These are phyloP conservation scores for Wakefieldia striispora DNA, from an alignment of 768 basidiomycete genomes.

Conservation along the genomic window DNA sequence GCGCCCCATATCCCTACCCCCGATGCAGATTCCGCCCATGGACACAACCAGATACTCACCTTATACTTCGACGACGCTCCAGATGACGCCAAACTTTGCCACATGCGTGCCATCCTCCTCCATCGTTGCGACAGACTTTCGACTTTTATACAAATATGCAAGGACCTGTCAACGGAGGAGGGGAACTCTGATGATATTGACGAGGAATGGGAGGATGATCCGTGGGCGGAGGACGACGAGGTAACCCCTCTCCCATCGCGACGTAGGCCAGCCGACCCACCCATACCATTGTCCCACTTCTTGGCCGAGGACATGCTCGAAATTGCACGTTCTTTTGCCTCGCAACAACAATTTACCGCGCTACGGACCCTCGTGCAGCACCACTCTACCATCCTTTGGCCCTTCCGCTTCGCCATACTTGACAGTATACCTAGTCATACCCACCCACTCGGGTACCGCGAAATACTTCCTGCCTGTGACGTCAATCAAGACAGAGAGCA, in stretches of 20 bases:
- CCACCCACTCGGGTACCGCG: slow-evolving; percentile 58
- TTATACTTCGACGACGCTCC: slow-evolving; percentile 57
- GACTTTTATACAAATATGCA: slow-evolving; percentile 66
- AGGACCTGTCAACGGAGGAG: slow-evolving; percentile 33
- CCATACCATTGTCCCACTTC: slow-evolving; percentile 62
- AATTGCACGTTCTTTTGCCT: slow-evolving; percentile 65
- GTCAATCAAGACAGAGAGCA: slow-evolving; percentile 44
- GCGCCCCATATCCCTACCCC: slow-evolving; percentile 26
- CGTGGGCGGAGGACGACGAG: slow-evolving; percentile 59
- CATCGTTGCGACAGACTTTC: slow-evolving; percentile 66
- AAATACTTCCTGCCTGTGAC: slow-evolving; percentile 65
- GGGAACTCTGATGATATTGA: slow-evolving; percentile 35
- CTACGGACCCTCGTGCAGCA: slow-evolving; percentile 56
- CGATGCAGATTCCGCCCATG: slow-evolving; percentile 16
- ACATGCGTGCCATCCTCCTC: slow-evolving; percentile 66
- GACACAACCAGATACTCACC: slow-evolving; percentile 31
- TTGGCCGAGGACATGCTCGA: slow-evolving; percentile 55
- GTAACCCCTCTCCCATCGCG: slow-evolving; percentile 21
- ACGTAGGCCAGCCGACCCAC: slow-evolving; percentile 31
- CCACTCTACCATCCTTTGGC: slow-evolving; percentile 60
- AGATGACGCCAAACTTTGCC: slow-evolving; percentile 62
- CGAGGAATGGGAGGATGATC: slow-evolving; percentile 53
- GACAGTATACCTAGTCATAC: slow-evolving; percentile 73
- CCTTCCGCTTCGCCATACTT: slow-evolving; percentile 66
- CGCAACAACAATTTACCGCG: slow-evolving; percentile 54